Percentiles rank a stretch among this genome's conserved stretches.
Evolutionary conservation across 169 alveolate species (phyloP).

Genomic region (Plasmodium malariae): DNA sequence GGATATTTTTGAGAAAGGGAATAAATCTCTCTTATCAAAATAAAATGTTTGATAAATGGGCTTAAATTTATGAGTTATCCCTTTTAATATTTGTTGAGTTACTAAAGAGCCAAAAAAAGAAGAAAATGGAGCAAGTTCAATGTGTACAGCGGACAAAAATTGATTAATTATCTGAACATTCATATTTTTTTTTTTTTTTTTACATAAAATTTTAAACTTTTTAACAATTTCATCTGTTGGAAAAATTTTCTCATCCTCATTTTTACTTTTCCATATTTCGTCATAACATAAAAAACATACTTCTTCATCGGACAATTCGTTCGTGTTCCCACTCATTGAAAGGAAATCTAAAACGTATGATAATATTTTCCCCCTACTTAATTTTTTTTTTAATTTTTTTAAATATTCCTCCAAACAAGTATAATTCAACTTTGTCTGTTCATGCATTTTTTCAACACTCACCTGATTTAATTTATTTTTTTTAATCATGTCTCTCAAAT

Average conservation of each 20-base stretch:
- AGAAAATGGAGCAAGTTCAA: slow-evolving; percentile 69
- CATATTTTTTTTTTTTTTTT: slow-evolving; percentile 54
- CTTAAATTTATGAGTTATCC: slow-evolving; percentile 32
- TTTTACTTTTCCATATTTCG: slow-evolving; percentile 51
- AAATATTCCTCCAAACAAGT: slow-evolving; percentile 30
- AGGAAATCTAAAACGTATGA: background rate
- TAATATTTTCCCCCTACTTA: background rate
- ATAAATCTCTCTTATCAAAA: slow-evolving; percentile 57
- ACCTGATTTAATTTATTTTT: slow-evolving; percentile 10
- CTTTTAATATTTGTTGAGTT: slow-evolving; percentile 70
- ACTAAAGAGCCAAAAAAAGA: slow-evolving; percentile 42
- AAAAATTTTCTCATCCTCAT: background rate
- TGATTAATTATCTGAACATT: slow-evolving; percentile 29
- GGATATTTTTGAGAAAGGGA: slow-evolving; percentile 50
- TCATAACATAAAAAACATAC: slow-evolving; percentile 57
- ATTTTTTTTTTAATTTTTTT: slow-evolving; percentile 5
- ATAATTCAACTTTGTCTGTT: slow-evolving; percentile 34
- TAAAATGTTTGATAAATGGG: slow-evolving; percentile 62
- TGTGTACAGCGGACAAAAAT: slow-evolving; percentile 56
- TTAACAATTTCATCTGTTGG: slow-evolving; percentile 1
- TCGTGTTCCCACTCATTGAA: background rate
- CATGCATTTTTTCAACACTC: slow-evolving; percentile 31
- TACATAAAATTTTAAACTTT: slow-evolving; percentile 43
- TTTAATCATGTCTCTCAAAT: slow-evolving; percentile 3
- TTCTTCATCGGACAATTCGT: slow-evolving; percentile 53